Conservation (phyloP, 73 alveolate genomes). For the Stentor roeselii region DNA sequence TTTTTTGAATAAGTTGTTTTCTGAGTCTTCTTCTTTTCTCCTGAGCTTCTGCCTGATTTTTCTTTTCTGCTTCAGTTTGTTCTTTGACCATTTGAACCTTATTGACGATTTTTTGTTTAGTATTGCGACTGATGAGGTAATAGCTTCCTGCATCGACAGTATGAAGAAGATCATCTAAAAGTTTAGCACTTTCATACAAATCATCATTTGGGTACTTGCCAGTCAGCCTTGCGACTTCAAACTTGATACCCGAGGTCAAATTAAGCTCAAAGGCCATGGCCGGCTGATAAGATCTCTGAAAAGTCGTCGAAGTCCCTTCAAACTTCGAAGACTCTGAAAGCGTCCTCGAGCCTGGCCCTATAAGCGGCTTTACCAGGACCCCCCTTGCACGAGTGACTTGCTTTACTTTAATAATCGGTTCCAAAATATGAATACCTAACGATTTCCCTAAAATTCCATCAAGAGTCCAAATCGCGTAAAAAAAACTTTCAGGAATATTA, state of each 20-base stretch:
- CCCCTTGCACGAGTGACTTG: constrained; percentile 18
- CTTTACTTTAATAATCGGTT: not conserved
- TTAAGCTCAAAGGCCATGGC: not conserved
- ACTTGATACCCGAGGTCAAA: not conserved
- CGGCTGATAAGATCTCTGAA: not conserved
- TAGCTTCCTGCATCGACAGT: not conserved
- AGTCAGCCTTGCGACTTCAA: not conserved
- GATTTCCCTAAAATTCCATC: not conserved
- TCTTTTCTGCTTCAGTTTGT: not conserved
- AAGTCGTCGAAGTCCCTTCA: not conserved
- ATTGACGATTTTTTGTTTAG: not conserved
- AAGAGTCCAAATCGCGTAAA: not conserved
- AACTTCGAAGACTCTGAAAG: not conserved
- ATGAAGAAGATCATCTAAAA: not conserved
- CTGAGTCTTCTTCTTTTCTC: not conserved
- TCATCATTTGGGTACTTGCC: not conserved
- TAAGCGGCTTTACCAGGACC: not conserved
- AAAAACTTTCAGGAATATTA: not conserved
- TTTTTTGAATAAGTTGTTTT: not conserved
- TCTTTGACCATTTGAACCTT: not conserved
- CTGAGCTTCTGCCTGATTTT: not conserved
- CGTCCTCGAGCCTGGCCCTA: not conserved
- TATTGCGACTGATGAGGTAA: not conserved
- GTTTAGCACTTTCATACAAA: not conserved
- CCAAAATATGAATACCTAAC: constrained; percentile 5